A percentile compares a stretch with the other conserved stretches of the same genome.
These are phyloP conservation scores for Neurospora sp. DNA, from an alignment of 495 filamentous ascomycete species.

Conservation along the genomic window DNA sequence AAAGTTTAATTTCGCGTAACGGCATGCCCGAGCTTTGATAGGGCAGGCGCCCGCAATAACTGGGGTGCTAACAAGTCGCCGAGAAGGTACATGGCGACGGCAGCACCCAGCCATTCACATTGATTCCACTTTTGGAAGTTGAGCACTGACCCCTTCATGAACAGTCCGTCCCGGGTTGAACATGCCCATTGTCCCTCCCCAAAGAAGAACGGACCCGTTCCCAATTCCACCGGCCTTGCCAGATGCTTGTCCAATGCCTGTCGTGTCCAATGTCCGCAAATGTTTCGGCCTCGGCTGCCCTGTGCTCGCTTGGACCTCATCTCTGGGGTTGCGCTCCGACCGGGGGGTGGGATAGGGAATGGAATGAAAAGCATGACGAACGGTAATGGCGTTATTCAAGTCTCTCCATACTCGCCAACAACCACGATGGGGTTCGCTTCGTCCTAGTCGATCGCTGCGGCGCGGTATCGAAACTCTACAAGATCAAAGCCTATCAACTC, in stretches of 20 bases:
- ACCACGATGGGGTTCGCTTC: not conserved
- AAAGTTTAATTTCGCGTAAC: not conserved
- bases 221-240: not conserved
- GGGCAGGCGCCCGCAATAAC: not conserved
- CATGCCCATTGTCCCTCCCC: not conserved
- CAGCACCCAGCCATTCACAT: not conserved
- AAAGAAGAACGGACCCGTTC: not conserved
- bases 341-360: not conserved
- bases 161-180: not conserved
- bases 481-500: not conserved
- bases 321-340: not conserved
- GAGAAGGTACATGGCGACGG: not conserved
- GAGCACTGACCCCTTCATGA: not conserved
- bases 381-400: not conserved
- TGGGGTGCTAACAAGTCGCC: not conserved
- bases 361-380: not conserved
- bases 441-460: not conserved
- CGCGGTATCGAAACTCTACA: not conserved
- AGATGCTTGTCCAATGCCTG: not conserved
- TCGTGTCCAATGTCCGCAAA: not conserved
- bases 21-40: not conserved
- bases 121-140: not conserved
- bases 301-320: not conserved
- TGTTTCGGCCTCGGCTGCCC: not conserved
- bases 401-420: not conserved